Conservation (phyloP, 768 basidiomycete genomes). For the Psilocybe cyanescens region DNA sequence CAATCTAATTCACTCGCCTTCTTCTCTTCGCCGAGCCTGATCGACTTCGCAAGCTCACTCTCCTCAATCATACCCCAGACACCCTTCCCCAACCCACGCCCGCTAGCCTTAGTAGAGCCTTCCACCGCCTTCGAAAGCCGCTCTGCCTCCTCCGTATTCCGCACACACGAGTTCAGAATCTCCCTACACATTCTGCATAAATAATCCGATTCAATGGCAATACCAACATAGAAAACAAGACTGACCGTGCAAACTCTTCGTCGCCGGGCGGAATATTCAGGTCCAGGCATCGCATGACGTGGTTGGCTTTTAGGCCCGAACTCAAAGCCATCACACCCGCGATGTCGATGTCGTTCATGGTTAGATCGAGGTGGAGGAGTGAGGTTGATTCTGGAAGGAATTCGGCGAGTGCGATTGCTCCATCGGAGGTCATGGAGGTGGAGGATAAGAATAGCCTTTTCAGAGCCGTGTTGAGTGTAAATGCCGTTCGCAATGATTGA, state of each 20-base stretch:
- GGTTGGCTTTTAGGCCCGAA: constrained; percentile 83
- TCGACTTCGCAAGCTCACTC: constrained; percentile 76
- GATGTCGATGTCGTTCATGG: constrained; percentile 79
- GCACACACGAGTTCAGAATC: constrained; percentile 86
- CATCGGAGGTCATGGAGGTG: constrained; percentile 77
- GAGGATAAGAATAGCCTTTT: constrained; percentile 92
- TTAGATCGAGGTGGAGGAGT: constrained; percentile 90
- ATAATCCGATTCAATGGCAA: constrained; percentile 13
- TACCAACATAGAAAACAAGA: constrained; percentile 9
- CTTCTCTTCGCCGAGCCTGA: constrained; percentile 61
- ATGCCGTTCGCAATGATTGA: constrained; percentile 88
- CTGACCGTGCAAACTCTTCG: constrained; percentile 74
- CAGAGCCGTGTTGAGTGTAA: constrained; percentile 89
- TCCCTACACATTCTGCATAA: constrained; percentile 76
- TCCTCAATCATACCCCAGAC: constrained; percentile 89
- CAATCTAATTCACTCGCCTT: constrained; percentile 38
- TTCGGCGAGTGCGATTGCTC: constrained; percentile 94
- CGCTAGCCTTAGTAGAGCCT: constrained; percentile 34
- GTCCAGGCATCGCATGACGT: constrained; percentile 90
- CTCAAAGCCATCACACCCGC: constrained; percentile 94
- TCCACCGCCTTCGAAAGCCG: constrained; percentile 33
- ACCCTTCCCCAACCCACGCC: constrained; percentile 65
- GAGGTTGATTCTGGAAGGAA: constrained; percentile 91
- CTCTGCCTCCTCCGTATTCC: constrained; percentile 93
- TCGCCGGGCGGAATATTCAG: constrained; percentile 88